Base-by-base conservation (phyloP, 2,329 filamentous ascomycete species). In the Thelonectria rubi region DNA sequence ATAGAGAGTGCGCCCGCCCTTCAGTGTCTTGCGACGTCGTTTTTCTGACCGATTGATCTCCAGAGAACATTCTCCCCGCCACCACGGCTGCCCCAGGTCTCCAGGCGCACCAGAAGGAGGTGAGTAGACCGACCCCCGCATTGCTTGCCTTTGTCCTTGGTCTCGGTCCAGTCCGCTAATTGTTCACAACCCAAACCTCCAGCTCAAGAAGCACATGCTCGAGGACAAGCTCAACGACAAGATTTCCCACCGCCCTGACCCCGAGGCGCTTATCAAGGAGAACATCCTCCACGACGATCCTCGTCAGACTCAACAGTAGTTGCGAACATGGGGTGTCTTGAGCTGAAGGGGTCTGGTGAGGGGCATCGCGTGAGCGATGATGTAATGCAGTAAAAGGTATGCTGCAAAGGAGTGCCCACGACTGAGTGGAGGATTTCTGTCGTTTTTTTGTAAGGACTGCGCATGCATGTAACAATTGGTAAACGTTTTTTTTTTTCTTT, bases 191-290 rank as follows among this genome's bases (percentile, higher is more conserved):
- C 24, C 32, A 39, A 54, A 12, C 18, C 17, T n/a, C 58, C 51
- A 86, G 81, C 88, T 97, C 43, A 88, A 93, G 77, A 93, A 89
- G 75, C 90, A 93, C 77, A 97, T 97, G 93, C 87, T 91, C 14
- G 91, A 88, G 62, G 92, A 97, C 76, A 90, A 85, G 57, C 84
- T 97, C 64, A 95, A 97, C 77, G 93, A 96, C 73, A 94, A 94
- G 77, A 88, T 97, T 65, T 86, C 90, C 72, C 85, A 90, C 70
- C 86, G 94, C 18, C 94, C 94, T 1, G 83, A 86, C 37, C 90
- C 91, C 11, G 91, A 93, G 67, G 84, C 90, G 52, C 81, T 97
- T 65, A 83, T 97, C 60, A 88, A 91, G 72, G 88, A 91, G 69
- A 93, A 93, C 5, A 92, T 97, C 57, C 79, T 97, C 66, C 87